phyloP scores from a whole-genome alignment of 1,284 basidiomycete species.

The Sphaerobolus stellatus region DNA sequence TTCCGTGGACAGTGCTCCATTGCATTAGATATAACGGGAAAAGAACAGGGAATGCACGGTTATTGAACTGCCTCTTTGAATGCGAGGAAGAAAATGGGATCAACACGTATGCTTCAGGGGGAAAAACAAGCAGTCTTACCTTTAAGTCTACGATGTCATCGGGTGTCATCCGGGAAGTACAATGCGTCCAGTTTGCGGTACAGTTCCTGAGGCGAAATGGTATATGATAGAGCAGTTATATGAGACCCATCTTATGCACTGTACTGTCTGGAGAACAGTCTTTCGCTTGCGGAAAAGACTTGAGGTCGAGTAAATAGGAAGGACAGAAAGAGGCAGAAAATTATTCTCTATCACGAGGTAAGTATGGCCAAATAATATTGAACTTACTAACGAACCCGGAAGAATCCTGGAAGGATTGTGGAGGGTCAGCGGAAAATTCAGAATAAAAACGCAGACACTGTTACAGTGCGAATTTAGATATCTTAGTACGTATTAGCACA shows the following conservation, averaged over 20 bases:
- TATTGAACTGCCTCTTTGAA: neutral
- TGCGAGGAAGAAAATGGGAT: slow-evolving; percentile 5
- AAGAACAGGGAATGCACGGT: slow-evolving; percentile 40
- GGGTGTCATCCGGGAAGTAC: slow-evolving; percentile 24
- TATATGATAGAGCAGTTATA: slow-evolving; percentile 36
- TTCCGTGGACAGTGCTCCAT: slow-evolving; percentile 18
- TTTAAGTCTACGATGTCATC: slow-evolving; percentile 23
- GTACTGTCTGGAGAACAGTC: neutral
- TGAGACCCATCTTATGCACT: slow-evolving; percentile 34
- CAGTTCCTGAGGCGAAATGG: slow-evolving; percentile 32
- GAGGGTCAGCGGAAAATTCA: too few species aligned
- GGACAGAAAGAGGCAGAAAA: neutral
- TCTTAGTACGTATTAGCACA: too few species aligned
- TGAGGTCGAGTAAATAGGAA: neutral
- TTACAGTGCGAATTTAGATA: too few species aligned
- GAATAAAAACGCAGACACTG: too few species aligned
- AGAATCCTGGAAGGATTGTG: too few species aligned
- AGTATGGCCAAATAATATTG: neutral
- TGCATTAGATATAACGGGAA: slow-evolving; percentile 41
- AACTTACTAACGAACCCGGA: too few species aligned
- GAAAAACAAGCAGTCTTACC: slow-evolving; percentile 26
- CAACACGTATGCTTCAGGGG: neutral
- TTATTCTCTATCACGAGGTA: neutral
- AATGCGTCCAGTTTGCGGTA: slow-evolving; percentile 23
- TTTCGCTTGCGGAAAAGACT: neutral